Percentiles rank a stretch among this genome's conserved stretches.
Conservation (phyloP, 208 protist species). For the Trypanosoma mega region DNA sequence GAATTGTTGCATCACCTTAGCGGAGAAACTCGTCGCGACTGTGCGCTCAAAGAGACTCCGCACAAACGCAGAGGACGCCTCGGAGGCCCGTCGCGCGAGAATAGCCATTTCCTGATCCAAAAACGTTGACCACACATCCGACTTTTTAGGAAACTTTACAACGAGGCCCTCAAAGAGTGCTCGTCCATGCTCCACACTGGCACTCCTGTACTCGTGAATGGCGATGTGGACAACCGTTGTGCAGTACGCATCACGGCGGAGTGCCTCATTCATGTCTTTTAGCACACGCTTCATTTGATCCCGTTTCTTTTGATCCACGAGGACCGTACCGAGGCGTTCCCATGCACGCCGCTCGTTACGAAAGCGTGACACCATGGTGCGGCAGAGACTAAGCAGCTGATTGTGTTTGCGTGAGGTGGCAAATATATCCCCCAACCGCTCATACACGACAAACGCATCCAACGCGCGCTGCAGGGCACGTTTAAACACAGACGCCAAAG, state of each 20-base stretch:
- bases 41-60: conserved; percentile 81
- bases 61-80: conserved; percentile 44
- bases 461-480: conserved; percentile 70
- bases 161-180: conserved; percentile 91
- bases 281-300: conserved; percentile 86
- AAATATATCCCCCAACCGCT: conserved; percentile 88
- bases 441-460: conserved; percentile 60
- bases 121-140: conserved; percentile 89
- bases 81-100: conserved; percentile 49
- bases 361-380: conserved; percentile 83
- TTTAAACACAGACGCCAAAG: conserved; percentile 82
- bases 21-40: conserved; percentile 74
- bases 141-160: conserved; percentile 79
- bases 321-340: conserved; percentile 75
- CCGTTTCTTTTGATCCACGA: conserved; percentile 78
- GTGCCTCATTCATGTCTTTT: conserved; percentile 71
- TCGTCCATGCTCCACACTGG: conserved; percentile 77
- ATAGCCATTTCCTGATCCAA: conserved; percentile 86
- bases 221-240: conserved; percentile 73
- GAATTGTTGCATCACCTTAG: conserved; percentile 92
- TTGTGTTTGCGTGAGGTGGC: conserved; percentile 65
- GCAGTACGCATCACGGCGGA: conserved; percentile 58
- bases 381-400: conserved; percentile 82
- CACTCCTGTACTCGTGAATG: conserved; percentile 82
- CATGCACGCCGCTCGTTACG: conserved; percentile 63